Conservation (phyloP, 768 basidiomycete genomes). For the Kwoniella botswanensis region DNA sequence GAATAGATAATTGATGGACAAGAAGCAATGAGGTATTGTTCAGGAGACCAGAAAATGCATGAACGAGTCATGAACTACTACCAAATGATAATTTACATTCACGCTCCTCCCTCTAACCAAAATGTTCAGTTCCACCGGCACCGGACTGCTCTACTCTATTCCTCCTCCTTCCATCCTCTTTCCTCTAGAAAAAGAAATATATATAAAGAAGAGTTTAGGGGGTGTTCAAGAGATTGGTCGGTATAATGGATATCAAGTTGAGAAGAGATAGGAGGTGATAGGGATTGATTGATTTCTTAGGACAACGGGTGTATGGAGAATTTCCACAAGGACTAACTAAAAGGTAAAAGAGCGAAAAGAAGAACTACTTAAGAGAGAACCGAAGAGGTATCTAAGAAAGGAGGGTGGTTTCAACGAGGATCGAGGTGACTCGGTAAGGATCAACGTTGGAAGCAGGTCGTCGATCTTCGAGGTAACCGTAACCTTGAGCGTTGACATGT, state of each 20-base stretch:
- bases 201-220: background rate
- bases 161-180: background rate
- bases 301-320: slow-evolving; percentile 1
- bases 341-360: background rate
- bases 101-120: background rate
- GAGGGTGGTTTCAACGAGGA: slow-evolving; percentile 72
- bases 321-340: background rate
- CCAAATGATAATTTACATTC: background rate
- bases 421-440: slow-evolving; percentile 86
- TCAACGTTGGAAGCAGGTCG: slow-evolving; percentile 99
- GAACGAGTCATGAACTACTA: slow-evolving; percentile 7
- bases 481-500: slow-evolving; percentile 88
- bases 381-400: slow-evolving; percentile 36
- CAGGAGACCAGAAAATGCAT: slow-evolving; percentile 24
- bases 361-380: background rate
- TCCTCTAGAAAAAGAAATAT: background rate
- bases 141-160: background rate
- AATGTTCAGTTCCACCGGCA: background rate
- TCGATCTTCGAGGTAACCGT: slow-evolving; percentile 94
- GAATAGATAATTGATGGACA: background rate
- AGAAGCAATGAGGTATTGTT: background rate
- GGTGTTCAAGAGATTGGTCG: background rate
- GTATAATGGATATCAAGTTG: background rate
- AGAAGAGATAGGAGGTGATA: slow-evolving; percentile 3
- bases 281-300: slow-evolving; percentile 5